Evolutionary conservation across 179 eudicot genomes (phyloP), one percentile per base, ranked within the genome.

Genomic region (Spinacia oleracea): DNA sequence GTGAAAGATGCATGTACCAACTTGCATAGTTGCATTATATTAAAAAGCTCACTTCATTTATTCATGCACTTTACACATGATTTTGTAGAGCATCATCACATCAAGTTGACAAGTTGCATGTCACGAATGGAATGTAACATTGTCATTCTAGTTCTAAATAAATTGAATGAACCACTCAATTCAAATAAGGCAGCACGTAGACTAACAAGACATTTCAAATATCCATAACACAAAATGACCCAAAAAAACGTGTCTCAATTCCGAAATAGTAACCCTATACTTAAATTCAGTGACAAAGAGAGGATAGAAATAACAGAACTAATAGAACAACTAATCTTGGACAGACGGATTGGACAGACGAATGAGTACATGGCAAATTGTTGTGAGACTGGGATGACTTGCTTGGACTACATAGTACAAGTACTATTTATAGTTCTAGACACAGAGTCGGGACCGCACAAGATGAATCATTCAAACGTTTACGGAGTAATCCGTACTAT

Each of bases 31-130:
- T 48, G 53, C 53, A 15, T 2, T 48, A 48, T 5, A n/a, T n/a
- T n/a, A n/a, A 15, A 15, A 15, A 12, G 53, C 18, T 48, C 53
- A 48, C 53, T 48, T 48, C 3, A 12, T 48, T 48, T 48, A 14
- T 14, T 48, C 20, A 48, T 48, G 53, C 53, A 48, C 14, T 9
- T n/a, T 9, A 0, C 12, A 58, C 29, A 9, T 4, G 3, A 1
- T 23, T 43, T 23, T 25, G 14, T 70, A 29, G 0, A 9, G 60
- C 35, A 15, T 56, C 35, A 15, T 56, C 66, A n/a, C 45, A 40
- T 10, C 48, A 58, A 35, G 77, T 32, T 51, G 76, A 62, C 77
- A 48, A 76, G 31, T 45, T n/a, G n/a, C n/a, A n/a, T n/a, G n/a
- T n/a, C 0, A 40, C 70, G 29, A 18, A 62, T 46, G 63, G 31